A percentile compares a stretch with the other conserved stretches of the same genome.
Conservation (phyloP, 805 yeast genomes). For the Wickerhamiella australiensis region DNA sequence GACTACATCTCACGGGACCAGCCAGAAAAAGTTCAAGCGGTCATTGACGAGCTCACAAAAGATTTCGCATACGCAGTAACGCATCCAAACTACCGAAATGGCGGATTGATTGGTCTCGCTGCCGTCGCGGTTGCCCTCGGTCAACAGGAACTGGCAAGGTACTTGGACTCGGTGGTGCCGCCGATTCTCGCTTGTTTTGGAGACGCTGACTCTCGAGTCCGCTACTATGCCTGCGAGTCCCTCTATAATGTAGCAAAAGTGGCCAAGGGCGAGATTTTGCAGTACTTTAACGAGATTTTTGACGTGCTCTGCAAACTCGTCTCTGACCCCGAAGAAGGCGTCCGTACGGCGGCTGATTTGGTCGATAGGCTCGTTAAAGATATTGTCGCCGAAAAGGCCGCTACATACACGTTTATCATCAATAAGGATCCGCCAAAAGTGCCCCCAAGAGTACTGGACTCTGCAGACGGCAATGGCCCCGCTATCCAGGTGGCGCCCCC, state of each 20-base stretch:
- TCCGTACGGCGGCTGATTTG: conserved; percentile 89
- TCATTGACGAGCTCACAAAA: conserved; percentile 61
- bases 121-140: conserved; percentile 93
- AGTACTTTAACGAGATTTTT: conserved; percentile 87
- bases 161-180: conserved; percentile 73
- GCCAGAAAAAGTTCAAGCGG: conserved; percentile 43
- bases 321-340: conserved; percentile 82
- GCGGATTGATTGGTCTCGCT: conserved; percentile 91
- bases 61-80: conserved; percentile 75
- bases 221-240: conserved; percentile 94
- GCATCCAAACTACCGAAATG: conserved; percentile 81
- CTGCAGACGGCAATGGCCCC: conserved; percentile 31
- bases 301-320: conserved; percentile 83
- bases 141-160: conserved; percentile 62
- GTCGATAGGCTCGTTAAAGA: conserved; percentile 84
- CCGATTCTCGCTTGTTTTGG: conserved; percentile 94
- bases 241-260: conserved; percentile 92
- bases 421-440: conserved; percentile 37
- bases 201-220: conserved; percentile 92
- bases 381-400: conserved; percentile 87
- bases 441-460: conserved; percentile 48
- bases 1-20: conserved; percentile 51
- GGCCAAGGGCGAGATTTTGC: conserved; percentile 84
- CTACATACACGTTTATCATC: conserved; percentile 68
- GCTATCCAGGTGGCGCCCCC: conserved; percentile 24